These are phyloP conservation scores for Sergeia podlipaevii DNA, from an alignment of 208 protist species.

Conservation along the genomic window DNA sequence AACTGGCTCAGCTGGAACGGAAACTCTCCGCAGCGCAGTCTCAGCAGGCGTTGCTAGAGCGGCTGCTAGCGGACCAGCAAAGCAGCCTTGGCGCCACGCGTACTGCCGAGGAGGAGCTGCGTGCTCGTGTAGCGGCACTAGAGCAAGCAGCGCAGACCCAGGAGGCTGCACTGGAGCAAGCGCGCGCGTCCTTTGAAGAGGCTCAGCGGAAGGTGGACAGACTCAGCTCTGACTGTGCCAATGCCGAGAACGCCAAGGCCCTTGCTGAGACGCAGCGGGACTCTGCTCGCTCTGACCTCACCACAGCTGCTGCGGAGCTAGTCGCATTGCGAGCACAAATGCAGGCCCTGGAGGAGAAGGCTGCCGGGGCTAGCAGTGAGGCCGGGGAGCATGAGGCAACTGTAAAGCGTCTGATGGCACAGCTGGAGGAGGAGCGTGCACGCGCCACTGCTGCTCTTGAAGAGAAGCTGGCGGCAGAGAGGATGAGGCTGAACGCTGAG, in stretches of 20 bases:
- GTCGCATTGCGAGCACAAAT: conserved; percentile 4
- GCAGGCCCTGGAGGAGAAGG: neutral
- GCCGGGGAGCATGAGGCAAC: neutral
- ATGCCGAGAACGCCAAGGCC: conserved; percentile 21
- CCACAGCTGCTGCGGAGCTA: conserved; percentile 10
- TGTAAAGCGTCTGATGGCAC: neutral
- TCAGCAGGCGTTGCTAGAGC: conserved; percentile 1
- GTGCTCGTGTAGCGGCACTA: conserved; percentile 1
- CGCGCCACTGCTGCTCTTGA: neutral
- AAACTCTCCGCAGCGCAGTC: neutral
- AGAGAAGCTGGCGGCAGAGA: too few relatives aligned
- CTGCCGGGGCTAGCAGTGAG: neutral
- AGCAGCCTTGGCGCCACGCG: conserved; percentile 10
- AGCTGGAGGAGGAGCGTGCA: neutral
- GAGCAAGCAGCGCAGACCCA: neutral
- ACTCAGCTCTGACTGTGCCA: conserved; percentile 11
- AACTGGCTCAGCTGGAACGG: neutral
- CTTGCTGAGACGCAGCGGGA: conserved; percentile 17
- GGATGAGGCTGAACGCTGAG: too few relatives aligned
- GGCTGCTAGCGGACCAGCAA: conserved; percentile 16
- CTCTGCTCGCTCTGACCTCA: too few relatives aligned
- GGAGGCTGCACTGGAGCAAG: conserved; percentile 11
- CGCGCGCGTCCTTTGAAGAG: conserved; percentile 13
- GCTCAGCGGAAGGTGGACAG: conserved; percentile 12
- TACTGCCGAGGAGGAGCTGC: conserved; percentile 14